A percentile compares a stretch with the other conserved stretches of the same genome.
phyloP scores from a whole-genome alignment of 805 yeast species.

The Ogataea glucozyma region DNA sequence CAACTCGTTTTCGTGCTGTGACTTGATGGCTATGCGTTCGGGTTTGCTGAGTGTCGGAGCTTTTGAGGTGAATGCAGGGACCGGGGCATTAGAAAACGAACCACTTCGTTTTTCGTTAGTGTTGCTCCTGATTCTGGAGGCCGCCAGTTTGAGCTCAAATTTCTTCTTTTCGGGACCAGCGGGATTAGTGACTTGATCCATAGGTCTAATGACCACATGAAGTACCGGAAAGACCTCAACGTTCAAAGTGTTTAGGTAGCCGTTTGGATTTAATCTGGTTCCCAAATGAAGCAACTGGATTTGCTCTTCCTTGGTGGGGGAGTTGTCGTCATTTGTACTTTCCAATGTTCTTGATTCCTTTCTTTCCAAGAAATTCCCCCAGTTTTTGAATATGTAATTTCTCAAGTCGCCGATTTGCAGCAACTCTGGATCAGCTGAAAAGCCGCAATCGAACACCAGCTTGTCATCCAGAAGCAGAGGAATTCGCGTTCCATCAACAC shows the following conservation, averaged over 20 bases:
- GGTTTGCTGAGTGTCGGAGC: not conserved
- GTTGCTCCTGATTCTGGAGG: constrained; percentile 15
- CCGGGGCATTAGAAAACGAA: constrained; percentile 30
- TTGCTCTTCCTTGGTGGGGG: constrained; percentile 29
- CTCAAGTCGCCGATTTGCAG: constrained; percentile 33
- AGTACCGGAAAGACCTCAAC: constrained; percentile 28
- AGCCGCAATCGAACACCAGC: constrained; percentile 15
- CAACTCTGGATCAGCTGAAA: constrained; percentile 7
- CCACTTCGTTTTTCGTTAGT: constrained; percentile 21
- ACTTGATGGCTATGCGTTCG: not conserved
- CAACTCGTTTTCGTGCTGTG: not conserved
- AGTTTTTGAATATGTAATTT: constrained; percentile 27
- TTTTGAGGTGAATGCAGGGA: constrained; percentile 24
- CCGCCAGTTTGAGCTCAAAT: constrained; percentile 22
- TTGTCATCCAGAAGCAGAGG: constrained; percentile 19
- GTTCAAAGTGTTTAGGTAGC: constrained; percentile 23
- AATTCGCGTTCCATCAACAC: constrained; percentile 26
- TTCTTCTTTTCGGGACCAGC: constrained; percentile 20
- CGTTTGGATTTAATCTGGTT: constrained; percentile 31
- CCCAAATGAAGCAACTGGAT: constrained; percentile 36
- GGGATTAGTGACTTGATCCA: constrained; percentile 20
- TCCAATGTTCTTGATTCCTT: constrained; percentile 11
- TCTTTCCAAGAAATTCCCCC: constrained; percentile 22
- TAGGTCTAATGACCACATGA: constrained; percentile 34
- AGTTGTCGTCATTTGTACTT: constrained; percentile 8